phyloP scores from a whole-genome alignment of 2,329 filamentous ascomycete species.

The Pseudogymnoascus sp. region DNA sequence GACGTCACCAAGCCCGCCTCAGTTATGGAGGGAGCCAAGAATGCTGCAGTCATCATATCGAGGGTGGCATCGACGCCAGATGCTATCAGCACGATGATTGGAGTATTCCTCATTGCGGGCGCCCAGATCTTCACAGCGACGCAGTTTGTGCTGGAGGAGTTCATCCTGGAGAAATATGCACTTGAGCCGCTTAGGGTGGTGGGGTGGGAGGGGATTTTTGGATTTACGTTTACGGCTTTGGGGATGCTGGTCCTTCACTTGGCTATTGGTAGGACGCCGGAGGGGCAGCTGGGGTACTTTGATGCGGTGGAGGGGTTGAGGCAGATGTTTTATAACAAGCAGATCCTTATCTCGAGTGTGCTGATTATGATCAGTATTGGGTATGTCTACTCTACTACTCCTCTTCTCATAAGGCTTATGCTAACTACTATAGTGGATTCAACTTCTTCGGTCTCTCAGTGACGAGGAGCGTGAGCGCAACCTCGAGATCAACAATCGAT shows the following conservation, averaged over 20 bases:
- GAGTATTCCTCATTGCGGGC: slow-evolving; percentile 81
- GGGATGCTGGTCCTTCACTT: slow-evolving; percentile 76
- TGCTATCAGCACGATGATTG: slow-evolving; percentile 64
- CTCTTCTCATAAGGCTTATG: not conserved
- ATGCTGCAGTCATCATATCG: slow-evolving; percentile 33
- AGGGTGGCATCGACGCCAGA: slow-evolving; percentile 39
- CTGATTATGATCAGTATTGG: slow-evolving; percentile 97
- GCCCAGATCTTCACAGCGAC: slow-evolving; percentile 96
- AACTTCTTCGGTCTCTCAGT: slow-evolving; percentile 98
- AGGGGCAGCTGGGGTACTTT: slow-evolving; percentile 74
- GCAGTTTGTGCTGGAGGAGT: slow-evolving; percentile 94
- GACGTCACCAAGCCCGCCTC: slow-evolving; percentile 31
- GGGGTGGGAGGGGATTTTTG: slow-evolving; percentile 93
- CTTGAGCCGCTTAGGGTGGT: slow-evolving; percentile 76
- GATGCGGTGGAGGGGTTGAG: slow-evolving; percentile 80
- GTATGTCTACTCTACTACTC: slow-evolving; percentile 40
- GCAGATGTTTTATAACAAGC: slow-evolving; percentile 63
- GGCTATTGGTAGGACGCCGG: slow-evolving; percentile 62
- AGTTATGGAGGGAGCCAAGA: slow-evolving; percentile 30
- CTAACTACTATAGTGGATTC: slow-evolving; percentile 59
- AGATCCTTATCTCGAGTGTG: slow-evolving; percentile 68
- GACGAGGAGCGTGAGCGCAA: slow-evolving; percentile 81
- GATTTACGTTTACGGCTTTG: slow-evolving; percentile 68
- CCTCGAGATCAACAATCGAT: slow-evolving; percentile 90
- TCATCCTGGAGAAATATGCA: slow-evolving; percentile 72